Conservation (phyloP, 2,329 filamentous ascomycete species). For the Monosporascus sp. region DNA sequence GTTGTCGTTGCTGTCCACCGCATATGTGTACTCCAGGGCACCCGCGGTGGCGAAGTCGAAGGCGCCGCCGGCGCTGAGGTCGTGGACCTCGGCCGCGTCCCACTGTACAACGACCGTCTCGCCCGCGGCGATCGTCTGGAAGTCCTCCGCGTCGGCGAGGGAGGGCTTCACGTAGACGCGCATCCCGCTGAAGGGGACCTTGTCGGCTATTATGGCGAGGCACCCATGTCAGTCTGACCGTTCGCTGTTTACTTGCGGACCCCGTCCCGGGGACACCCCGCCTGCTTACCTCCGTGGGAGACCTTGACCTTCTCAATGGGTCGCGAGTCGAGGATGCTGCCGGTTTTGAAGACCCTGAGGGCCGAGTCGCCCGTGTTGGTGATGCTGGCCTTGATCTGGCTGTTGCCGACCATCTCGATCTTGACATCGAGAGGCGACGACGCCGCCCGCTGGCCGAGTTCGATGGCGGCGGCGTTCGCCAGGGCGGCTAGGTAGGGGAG, state of each 20-base stretch:
- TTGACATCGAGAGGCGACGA: constrained; percentile 26
- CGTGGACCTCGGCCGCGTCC: constrained; percentile 7
- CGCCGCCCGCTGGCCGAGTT: not conserved
- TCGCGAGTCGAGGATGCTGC: constrained; percentile 43
- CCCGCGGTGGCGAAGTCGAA: constrained; percentile 4
- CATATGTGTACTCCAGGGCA: not conserved
- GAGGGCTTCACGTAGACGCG: constrained; percentile 4
- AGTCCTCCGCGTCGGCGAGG: constrained; percentile 3
- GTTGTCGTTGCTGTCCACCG: not conserved
- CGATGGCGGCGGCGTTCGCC: not conserved
- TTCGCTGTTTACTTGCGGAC: not conserved
- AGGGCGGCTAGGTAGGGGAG: not conserved
- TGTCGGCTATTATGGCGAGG: not conserved
- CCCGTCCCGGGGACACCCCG: not conserved
- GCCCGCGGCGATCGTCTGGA: constrained; percentile 6
- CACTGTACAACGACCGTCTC: constrained; percentile 3
- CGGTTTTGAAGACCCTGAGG: constrained; percentile 44
- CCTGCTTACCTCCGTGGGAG: constrained; percentile 34
- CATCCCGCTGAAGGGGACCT: constrained; percentile 6
- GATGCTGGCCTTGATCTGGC: constrained; percentile 42
- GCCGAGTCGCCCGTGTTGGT: constrained; percentile 42
- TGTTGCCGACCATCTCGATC: constrained; percentile 40
- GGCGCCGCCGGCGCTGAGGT: constrained; percentile 6
- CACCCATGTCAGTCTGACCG: too few species aligned
- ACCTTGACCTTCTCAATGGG: constrained; percentile 46